These are phyloP conservation scores for Colletotrichum shisoi DNA, from an alignment of 2,329 filamentous ascomycete genomes.

Conservation along the genomic window DNA sequence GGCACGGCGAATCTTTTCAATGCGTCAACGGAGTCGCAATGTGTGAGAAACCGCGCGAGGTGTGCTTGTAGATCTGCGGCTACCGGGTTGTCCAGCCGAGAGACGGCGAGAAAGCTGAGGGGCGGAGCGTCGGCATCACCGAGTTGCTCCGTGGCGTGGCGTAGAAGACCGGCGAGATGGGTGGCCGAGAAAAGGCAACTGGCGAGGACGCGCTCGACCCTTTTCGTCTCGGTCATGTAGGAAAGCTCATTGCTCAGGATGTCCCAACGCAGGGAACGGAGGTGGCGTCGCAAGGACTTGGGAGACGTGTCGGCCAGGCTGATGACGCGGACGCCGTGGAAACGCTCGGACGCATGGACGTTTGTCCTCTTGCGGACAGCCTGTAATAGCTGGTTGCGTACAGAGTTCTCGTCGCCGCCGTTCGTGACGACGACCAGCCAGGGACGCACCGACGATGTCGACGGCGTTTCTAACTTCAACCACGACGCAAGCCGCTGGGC, in stretches of 20 bases:
- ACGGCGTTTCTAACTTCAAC: not conserved
- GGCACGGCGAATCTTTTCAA: slow-evolving; percentile 6
- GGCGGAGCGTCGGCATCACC: not conserved
- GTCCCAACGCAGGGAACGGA: slow-evolving; percentile 1
- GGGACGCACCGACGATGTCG: not conserved
- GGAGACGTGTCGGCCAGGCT: slow-evolving; percentile 1
- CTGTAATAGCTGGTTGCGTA: not conserved
- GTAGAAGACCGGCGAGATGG: slow-evolving; percentile 13
- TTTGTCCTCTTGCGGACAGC: not conserved
- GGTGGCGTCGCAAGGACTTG: not conserved
- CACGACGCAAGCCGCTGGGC: slow-evolving; percentile 10
- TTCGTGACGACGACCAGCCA: slow-evolving; percentile 13
- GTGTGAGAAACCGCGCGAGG: not conserved
- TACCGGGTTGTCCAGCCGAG: slow-evolving; percentile 1
- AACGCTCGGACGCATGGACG: not conserved
- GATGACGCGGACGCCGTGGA: slow-evolving; percentile 4
- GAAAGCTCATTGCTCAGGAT: slow-evolving; percentile 17
- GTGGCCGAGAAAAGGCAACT: slow-evolving; percentile 22
- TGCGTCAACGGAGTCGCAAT: not conserved
- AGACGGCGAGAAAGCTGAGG: slow-evolving; percentile 20
- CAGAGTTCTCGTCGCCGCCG: not conserved
- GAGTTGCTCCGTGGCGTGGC: not conserved
- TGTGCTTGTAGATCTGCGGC: slow-evolving; percentile 1
- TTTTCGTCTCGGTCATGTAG: slow-evolving; percentile 5
- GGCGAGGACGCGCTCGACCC: not conserved